Percentiles rank a stretch among this genome's conserved stretches.
Evolutionary conservation across 2,329 filamentous ascomycete species (phyloP).

Genomic region (Calonectria pseudoreteaudii): DNA sequence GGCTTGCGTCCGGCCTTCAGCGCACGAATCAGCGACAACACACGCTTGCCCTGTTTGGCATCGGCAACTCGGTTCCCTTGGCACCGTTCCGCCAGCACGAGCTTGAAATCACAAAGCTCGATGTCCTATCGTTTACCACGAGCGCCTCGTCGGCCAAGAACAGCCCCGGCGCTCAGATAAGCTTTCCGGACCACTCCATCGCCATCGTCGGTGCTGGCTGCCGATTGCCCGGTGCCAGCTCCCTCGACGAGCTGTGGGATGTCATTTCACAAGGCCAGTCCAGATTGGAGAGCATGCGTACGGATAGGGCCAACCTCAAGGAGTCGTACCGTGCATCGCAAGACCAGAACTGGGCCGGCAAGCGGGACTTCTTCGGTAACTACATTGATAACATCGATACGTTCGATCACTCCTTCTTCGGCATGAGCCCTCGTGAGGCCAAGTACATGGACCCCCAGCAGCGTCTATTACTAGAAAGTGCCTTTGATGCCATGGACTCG

Average conservation of each 20-base stretch:
- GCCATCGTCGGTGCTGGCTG: constrained; percentile 41
- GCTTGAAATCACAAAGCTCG: constrained; percentile 29
- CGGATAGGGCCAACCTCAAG: constrained; percentile 26
- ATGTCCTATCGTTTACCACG: constrained; percentile 9
- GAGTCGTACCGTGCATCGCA: constrained; percentile 29
- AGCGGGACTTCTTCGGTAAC: constrained; percentile 29
- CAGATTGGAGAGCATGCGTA: constrained; percentile 20
- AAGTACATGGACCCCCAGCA: constrained; percentile 55
- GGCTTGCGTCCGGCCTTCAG: constrained; percentile 24
- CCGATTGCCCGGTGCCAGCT: constrained; percentile 34
- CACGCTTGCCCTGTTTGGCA: constrained; percentile 27
- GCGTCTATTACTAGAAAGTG: constrained; percentile 51
- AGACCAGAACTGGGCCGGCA: constrained; percentile 21
- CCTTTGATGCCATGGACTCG: constrained; percentile 54
- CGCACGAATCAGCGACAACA: constrained; percentile 18
- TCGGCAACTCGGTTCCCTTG: constrained; percentile 29
- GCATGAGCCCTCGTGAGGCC: constrained; percentile 50
- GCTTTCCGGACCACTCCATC: constrained; percentile 27
- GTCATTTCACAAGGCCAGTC: constrained; percentile 28
- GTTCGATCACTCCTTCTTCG: constrained; percentile 57
- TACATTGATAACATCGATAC: constrained; percentile 31
- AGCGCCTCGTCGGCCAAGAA: not conserved
- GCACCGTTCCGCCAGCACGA: constrained; percentile 15
- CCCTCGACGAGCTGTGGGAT: constrained; percentile 38
- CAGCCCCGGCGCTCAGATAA: not conserved